Evolutionary conservation across 495 filamentous ascomycete species (phyloP).

Genomic region (Podospora pseudopauciseta): DNA sequence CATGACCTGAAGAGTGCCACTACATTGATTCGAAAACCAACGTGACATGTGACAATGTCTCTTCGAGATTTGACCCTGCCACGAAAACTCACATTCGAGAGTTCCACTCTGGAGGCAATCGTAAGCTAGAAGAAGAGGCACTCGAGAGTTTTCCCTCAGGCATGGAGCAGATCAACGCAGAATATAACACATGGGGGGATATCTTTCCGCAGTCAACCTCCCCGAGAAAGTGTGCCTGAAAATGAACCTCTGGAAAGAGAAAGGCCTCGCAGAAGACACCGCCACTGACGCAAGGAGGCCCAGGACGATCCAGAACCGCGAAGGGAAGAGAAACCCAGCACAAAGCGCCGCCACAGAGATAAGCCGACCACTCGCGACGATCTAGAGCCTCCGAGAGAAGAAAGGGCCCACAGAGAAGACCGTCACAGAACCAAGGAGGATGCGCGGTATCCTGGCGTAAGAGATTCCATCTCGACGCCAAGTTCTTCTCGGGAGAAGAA

Average conservation of each 20-base stretch:
- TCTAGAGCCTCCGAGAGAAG: background rate
- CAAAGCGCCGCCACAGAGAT: background rate
- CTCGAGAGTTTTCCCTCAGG: background rate
- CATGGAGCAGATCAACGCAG: background rate
- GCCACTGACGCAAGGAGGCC: no score
- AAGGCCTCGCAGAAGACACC: no score
- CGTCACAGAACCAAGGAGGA: no score
- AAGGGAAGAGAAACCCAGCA: background rate
- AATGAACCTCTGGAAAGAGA: no score
- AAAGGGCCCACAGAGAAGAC: background rate
- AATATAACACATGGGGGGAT: background rate
- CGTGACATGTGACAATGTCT: background rate
- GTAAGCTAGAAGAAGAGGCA: background rate
- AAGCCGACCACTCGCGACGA: background rate
- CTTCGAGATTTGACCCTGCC: background rate
- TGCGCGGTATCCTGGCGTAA: no score
- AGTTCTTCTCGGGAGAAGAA: background rate
- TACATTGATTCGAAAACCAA: background rate
- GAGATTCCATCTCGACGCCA: no score
- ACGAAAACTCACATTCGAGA: background rate
- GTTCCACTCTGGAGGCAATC: background rate
- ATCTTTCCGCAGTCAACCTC: background rate
- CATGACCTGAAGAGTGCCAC: background rate
- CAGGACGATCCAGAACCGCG: background rate
- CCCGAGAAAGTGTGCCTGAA: background rate